Evolutionary conservation across 2,329 filamentous ascomycete genomes (phyloP).

Genomic region (Tolypocladium endophyticum): DNA sequence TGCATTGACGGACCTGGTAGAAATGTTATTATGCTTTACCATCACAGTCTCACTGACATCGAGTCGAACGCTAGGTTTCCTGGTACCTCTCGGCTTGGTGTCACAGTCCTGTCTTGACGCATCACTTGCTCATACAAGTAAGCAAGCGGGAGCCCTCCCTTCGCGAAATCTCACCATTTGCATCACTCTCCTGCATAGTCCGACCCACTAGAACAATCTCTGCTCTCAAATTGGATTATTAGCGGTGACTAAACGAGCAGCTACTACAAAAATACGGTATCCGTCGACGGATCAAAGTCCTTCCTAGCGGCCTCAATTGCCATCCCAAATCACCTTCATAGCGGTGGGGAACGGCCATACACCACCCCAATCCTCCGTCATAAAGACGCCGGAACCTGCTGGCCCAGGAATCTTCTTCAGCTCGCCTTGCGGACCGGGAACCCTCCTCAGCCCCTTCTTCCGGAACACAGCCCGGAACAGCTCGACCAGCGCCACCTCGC

Average conservation of each 20-base stretch:
- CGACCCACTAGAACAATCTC: neutral
- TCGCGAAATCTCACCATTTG: neutral
- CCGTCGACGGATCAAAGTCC: neutral
- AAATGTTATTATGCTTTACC: neutral
- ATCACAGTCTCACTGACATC: too few species aligned
- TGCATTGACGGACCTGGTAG: neutral
- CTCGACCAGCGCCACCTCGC: slow-evolving; percentile 51
- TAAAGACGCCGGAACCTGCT: slow-evolving; percentile 48
- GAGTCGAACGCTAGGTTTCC: too few species aligned
- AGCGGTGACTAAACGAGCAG: neutral
- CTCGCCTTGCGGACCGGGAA: slow-evolving; percentile 52
- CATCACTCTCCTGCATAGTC: neutral
- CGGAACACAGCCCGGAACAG: slow-evolving; percentile 58
- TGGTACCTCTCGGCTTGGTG: too few species aligned
- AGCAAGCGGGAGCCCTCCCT: too few species aligned
- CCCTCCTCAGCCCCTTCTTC: slow-evolving; percentile 48
- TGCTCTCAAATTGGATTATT: neutral
- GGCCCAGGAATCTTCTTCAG: slow-evolving; percentile 52
- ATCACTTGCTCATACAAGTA: neutral
- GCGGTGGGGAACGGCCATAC: slow-evolving; percentile 35
- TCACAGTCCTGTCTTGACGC: neutral
- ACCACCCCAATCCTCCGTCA: slow-evolving; percentile 54
- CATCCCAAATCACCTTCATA: slow-evolving; percentile 44
- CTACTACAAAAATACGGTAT: neutral
- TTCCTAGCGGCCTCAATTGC: neutral